phyloP scores from a whole-genome alignment of 345 rosid genomes.

The Rhizophora apiculata region DNA sequence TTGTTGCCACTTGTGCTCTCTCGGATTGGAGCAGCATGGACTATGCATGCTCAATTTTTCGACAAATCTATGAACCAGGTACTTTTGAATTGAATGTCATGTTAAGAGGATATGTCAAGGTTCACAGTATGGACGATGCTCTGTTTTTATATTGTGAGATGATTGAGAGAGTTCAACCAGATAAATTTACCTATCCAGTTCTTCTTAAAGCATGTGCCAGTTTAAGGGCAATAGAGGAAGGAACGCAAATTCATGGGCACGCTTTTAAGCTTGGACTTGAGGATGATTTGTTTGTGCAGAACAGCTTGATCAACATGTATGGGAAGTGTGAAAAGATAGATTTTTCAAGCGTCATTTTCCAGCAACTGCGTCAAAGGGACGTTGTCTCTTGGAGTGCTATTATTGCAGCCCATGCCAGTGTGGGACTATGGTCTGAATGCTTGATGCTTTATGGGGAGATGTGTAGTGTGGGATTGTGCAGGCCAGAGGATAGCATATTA shows the following conservation, averaged over 20 bases:
- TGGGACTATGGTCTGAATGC: constrained; percentile 34
- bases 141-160: constrained; percentile 30
- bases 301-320: constrained; percentile 40
- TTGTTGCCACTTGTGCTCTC: constrained; percentile 39
- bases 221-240: constrained; percentile 28
- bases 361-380: constrained; percentile 28
- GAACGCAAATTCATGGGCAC: constrained; percentile 39
- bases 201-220: constrained; percentile 41
- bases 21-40: constrained; percentile 45
- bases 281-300: constrained; percentile 34
- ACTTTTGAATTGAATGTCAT: constrained; percentile 34
- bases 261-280: constrained; percentile 30
- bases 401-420: constrained; percentile 38
- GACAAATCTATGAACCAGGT: constrained; percentile 32
- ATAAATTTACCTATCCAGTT: constrained; percentile 37
- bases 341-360: constrained; percentile 25
- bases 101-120: constrained; percentile 31
- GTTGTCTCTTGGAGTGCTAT: constrained; percentile 45
- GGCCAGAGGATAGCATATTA: constrained; percentile 43
- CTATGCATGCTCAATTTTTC: constrained; percentile 38
- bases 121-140: constrained; percentile 25
- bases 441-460: constrained; percentile 31
- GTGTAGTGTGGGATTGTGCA: constrained; percentile 20
- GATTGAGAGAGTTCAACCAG: constrained; percentile 36
- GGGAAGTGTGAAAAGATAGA: constrained; percentile 37